A percentile compares a stretch with the other conserved stretches of the same genome.
These are phyloP conservation scores for Ajuga chamaepitys DNA, from an alignment of 257 asterid genomes.

Conservation along the genomic window DNA sequence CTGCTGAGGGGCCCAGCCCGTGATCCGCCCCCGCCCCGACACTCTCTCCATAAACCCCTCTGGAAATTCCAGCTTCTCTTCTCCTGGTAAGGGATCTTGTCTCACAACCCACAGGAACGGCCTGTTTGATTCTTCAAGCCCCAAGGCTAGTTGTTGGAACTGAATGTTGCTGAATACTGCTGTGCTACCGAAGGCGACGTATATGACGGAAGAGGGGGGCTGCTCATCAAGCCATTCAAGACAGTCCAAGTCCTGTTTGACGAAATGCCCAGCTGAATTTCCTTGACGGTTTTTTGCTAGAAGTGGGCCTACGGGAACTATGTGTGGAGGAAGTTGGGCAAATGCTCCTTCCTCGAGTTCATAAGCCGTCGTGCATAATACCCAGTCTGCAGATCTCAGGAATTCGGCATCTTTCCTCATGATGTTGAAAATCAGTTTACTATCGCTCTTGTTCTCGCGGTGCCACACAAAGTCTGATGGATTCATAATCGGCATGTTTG, in stretches of 20 bases:
- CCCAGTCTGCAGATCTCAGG: slow-evolving; percentile 15
- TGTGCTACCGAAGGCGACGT: slow-evolving; percentile 29
- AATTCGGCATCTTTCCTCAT: slow-evolving; percentile 13
- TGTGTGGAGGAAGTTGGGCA: slow-evolving; percentile 14
- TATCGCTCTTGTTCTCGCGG: neutral
- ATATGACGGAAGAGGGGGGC: slow-evolving; percentile 24
- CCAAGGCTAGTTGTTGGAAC: slow-evolving; percentile 25
- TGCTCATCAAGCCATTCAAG: slow-evolving; percentile 34
- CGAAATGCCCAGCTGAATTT: slow-evolving; percentile 16
- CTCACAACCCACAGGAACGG: slow-evolving; percentile 49
- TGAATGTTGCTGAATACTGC: slow-evolving; percentile 10
- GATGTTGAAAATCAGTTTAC: slow-evolving; percentile 16
- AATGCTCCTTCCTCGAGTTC: slow-evolving; percentile 36
- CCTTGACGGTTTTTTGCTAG: slow-evolving; percentile 8
- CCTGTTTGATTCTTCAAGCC: slow-evolving; percentile 32
- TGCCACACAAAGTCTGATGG: slow-evolving; percentile 26
- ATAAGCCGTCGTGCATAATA: slow-evolving; percentile 24
- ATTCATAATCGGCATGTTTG: slow-evolving; percentile 25
- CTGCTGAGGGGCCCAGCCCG: slow-evolving; percentile 51
- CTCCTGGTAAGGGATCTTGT: too few relatives aligned
- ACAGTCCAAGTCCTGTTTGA: slow-evolving; percentile 11
- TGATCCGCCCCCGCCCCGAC: slow-evolving; percentile 20
- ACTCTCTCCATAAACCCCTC: slow-evolving; percentile 22
- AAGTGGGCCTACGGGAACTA: slow-evolving; percentile 31
- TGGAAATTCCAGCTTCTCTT: neutral